phyloP scores from a whole-genome alignment of 805 yeast genomes.

The Wickerhamiella dianesei region DNA sequence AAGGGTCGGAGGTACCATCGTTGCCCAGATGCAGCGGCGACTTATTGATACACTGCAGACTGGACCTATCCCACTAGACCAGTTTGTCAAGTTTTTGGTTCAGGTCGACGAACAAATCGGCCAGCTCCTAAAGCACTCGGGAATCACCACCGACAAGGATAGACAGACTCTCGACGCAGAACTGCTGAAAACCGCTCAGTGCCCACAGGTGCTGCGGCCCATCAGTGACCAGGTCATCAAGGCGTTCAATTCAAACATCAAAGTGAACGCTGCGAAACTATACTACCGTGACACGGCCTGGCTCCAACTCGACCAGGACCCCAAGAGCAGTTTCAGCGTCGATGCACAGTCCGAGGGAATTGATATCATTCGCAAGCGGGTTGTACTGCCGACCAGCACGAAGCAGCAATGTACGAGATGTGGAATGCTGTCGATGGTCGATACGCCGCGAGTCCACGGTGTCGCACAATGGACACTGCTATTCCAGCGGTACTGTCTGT shows the following conservation, averaged over 20 bases:
- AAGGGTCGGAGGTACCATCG: conserved; percentile 6
- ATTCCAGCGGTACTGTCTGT: conserved; percentile 59
- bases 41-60: conserved; percentile 10
- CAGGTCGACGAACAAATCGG: conserved; percentile 15
- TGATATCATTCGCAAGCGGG: conserved; percentile 28
- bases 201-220: conserved; percentile 34
- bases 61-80: conserved; percentile 15
- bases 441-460: conserved; percentile 26
- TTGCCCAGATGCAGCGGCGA: conserved; percentile 12
- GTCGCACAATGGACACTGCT: conserved; percentile 42
- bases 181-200: conserved; percentile 34
- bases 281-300: conserved; percentile 55
- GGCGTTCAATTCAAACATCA: conserved; percentile 32
- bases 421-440: conserved; percentile 33
- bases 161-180: conserved; percentile 15
- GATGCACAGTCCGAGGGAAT: conserved; percentile 9
- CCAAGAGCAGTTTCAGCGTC: not conserved
- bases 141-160: conserved; percentile 8
- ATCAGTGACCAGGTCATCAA: conserved; percentile 31
- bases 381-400: conserved; percentile 26
- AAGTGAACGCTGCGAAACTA: conserved; percentile 37
- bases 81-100: conserved; percentile 14
- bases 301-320: conserved; percentile 33
- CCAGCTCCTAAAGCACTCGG: conserved; percentile 12
- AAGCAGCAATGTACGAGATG: conserved; percentile 41